phyloP scores from a whole-genome alignment of 208 protist species.

The Leishmania braziliensis region DNA sequence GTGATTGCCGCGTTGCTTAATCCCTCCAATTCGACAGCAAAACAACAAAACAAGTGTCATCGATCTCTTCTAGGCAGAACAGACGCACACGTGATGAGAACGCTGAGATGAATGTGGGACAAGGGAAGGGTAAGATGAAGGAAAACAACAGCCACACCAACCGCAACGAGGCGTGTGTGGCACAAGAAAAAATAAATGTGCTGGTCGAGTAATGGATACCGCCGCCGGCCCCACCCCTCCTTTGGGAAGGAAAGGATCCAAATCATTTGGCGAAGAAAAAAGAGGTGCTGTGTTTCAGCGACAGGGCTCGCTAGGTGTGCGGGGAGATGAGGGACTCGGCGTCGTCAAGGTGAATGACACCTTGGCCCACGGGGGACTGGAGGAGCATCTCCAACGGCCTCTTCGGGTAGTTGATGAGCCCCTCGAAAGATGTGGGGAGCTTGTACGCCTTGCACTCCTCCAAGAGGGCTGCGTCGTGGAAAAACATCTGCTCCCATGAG shows the following conservation, averaged over 20 bases:
- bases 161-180: neutral
- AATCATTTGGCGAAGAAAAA: neutral
- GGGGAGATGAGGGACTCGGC: constrained; percentile 54
- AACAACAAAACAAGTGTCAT: too few species aligned
- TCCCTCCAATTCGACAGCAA: neutral
- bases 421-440: constrained; percentile 32
- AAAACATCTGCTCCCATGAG: constrained; percentile 62
- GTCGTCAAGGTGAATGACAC: constrained; percentile 56
- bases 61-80: neutral
- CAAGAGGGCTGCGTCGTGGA: constrained; percentile 61
- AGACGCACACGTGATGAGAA: neutral
- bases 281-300: neutral
- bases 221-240: neutral
- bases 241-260: neutral
- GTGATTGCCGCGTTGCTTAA: neutral
- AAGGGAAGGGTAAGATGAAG: neutral
- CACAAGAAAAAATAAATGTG: neutral
- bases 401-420: constrained; percentile 83
- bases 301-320: neutral
- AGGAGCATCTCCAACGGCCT: constrained; percentile 87
- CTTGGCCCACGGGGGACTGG: constrained; percentile 79
- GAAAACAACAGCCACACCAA: neutral
- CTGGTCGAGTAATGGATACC: neutral
- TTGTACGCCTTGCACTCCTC: constrained; percentile 43
- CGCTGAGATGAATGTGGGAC: neutral